Conservation (phyloP, 2,329 filamentous ascomycete genomes). For the Fusarium decemcellulare region DNA sequence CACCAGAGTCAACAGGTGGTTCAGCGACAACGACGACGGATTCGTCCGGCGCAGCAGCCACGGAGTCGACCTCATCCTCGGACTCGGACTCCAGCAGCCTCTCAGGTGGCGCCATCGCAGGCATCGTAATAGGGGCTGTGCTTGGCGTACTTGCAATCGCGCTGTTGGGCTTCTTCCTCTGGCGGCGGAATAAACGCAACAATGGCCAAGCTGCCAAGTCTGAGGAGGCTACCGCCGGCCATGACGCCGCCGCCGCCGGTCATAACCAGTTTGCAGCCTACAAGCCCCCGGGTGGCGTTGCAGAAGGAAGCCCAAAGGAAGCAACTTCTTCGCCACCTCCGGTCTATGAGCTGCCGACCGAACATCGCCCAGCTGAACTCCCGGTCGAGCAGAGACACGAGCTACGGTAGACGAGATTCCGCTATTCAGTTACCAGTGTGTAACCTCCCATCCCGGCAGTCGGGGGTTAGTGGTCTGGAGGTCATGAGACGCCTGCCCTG, state of each 20-base stretch:
- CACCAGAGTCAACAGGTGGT: slow-evolving; percentile 10
- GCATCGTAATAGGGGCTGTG: slow-evolving; percentile 49
- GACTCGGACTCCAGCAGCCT: slow-evolving; percentile 30
- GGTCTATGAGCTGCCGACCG: background rate
- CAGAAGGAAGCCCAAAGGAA: background rate
- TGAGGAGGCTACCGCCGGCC: background rate
- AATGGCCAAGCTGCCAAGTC: background rate
- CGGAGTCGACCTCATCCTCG: background rate
- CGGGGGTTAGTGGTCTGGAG: too few species aligned
- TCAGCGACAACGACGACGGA: slow-evolving; percentile 18
- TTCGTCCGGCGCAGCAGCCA: slow-evolving; percentile 1
- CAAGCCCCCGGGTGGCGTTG: background rate
- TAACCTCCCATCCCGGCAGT: too few species aligned
- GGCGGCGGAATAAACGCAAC: slow-evolving; percentile 37
- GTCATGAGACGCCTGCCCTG: too few species aligned
- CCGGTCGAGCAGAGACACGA: background rate
- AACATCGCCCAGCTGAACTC: slow-evolving; percentile 2
- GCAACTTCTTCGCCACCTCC: background rate
- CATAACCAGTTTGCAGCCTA: background rate
- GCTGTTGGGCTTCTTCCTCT: slow-evolving; percentile 45
- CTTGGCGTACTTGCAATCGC: slow-evolving; percentile 45
- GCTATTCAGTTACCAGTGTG: too few species aligned
- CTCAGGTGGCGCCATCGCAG: slow-evolving; percentile 49
- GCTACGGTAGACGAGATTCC: too few species aligned
- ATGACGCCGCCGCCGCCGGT: too few species aligned